These are phyloP conservation scores for Trametes cinnabarina DNA, from an alignment of 768 basidiomycete species.

Conservation along the genomic window DNA sequence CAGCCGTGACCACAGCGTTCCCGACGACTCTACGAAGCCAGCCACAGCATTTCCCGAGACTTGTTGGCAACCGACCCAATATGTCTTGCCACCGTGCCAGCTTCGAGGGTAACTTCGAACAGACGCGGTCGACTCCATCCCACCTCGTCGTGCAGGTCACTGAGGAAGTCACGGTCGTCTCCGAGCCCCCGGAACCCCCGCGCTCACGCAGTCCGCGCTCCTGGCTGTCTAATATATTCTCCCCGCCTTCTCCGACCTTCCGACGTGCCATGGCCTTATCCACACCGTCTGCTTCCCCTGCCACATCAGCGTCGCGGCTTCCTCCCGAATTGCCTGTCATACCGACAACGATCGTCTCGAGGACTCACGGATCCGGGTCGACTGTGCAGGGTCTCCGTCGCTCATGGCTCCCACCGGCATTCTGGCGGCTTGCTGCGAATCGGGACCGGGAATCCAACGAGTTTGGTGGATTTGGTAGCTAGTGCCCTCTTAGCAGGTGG, in stretches of 20 bases:
- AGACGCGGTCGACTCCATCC: slow-evolving; percentile 4
- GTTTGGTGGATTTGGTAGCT: background rate
- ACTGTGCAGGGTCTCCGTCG: background rate
- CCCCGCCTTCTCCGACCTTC: background rate
- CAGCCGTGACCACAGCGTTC: background rate
- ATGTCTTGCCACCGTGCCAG: background rate
- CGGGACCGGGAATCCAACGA: background rate
- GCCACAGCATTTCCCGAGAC: background rate
- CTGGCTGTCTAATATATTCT: background rate
- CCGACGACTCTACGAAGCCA: background rate
- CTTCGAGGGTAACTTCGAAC: background rate
- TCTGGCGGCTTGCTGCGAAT: slow-evolving; percentile 12
- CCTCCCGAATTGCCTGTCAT: background rate
- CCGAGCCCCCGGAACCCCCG: background rate
- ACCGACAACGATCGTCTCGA: too few species aligned
- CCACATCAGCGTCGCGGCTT: background rate
- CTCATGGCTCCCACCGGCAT: slow-evolving; percentile 15
- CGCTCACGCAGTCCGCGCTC: background rate
- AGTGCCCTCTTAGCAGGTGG: background rate
- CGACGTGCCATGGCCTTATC: background rate
- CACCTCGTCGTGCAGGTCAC: slow-evolving; percentile 10
- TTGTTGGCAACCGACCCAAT: background rate
- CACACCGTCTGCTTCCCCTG: background rate
- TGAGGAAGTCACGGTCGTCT: background rate
- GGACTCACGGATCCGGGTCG: background rate